Evolutionary conservation across 2,329 filamentous ascomycete species (phyloP), one percentile per base, ranked within the genome.

Genomic region (Eurotiales sp.): DNA sequence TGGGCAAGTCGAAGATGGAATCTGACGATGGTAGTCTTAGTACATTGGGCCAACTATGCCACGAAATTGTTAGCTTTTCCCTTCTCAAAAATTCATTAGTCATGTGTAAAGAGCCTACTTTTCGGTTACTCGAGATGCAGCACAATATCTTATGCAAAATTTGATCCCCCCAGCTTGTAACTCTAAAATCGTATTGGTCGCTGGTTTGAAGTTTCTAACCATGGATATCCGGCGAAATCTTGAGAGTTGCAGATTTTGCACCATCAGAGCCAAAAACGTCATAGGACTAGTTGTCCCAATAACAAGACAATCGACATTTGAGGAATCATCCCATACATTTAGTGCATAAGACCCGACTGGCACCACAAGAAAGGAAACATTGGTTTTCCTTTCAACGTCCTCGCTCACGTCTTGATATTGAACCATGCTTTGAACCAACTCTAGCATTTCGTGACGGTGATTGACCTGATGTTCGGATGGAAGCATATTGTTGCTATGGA

Each of bases 301-400:
- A 57, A 78, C 85, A 5, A 87, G 73, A 58, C 82, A 83, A 64
- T 88, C 83, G 6, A 88, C 75, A 57, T 86, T 82, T 1, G 83
- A 87, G 0, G 73, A 63, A 1, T 70, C 59, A 1, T 79, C 81
- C 81, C 83, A 86, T 3, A 84, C 78, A 8, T 78, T 79, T 3
- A 87, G 68, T 3, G 79, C 81, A 59, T 83, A 86, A 0, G 84
- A 87, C 0, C 84, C 85, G n/a, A 86, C 81, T 0, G 83, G 75
- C 5, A 81, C 73, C 7, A 87, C 60, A 1, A 83, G 68, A 32
- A 85, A 68, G 1, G 74, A 62, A 15, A 58, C 44, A 22, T 48
- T 55, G 15, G 55, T 29, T 43, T 52, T 48, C 36, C 65, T 60
- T 27, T 50, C 39, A 3, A 30, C 37, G 6, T 44, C 21, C 15